phyloP scores from a whole-genome alignment of 2,329 filamentous ascomycete genomes.

The Aspergillus phoenicis region DNA sequence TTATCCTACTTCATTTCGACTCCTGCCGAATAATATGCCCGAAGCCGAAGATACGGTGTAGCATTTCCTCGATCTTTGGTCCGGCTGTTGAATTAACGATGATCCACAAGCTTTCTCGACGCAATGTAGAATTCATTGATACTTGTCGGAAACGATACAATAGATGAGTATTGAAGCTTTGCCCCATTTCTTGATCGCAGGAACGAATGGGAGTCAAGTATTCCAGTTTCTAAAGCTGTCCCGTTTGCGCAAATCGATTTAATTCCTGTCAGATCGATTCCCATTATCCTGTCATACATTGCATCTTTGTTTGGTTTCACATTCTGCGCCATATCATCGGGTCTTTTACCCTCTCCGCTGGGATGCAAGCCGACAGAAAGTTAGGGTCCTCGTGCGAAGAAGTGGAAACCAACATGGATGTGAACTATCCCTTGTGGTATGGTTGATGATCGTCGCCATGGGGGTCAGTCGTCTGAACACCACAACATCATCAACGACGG shows the following conservation, averaged over 20 bases:
- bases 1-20: slow-evolving; percentile 25
- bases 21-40: slow-evolving; percentile 17
- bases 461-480: neutral
- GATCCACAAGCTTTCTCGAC: no score
- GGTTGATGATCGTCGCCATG: neutral
- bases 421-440: neutral
- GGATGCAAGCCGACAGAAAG: slow-evolving; percentile 19
- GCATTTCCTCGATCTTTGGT: slow-evolving; percentile 18
- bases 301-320: slow-evolving; percentile 22
- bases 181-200: slow-evolving; percentile 30
- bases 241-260: slow-evolving; percentile 26
- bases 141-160: no score
- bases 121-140: no score
- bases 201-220: slow-evolving; percentile 25
- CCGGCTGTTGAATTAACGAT: slow-evolving; percentile 7
- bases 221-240: slow-evolving; percentile 13
- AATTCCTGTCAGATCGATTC: slow-evolving; percentile 17
- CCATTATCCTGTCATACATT: slow-evolving; percentile 26
- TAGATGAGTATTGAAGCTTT: no score
- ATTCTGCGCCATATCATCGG: slow-evolving; percentile 25
- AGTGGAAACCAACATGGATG: slow-evolving; percentile 2
- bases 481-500: no score
- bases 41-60: slow-evolving; percentile 22
- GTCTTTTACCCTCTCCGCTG: slow-evolving; percentile 21
- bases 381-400: slow-evolving; percentile 20